Conservation (phyloP, 208 protist genomes). For the Trypanosoma congolense region DNA sequence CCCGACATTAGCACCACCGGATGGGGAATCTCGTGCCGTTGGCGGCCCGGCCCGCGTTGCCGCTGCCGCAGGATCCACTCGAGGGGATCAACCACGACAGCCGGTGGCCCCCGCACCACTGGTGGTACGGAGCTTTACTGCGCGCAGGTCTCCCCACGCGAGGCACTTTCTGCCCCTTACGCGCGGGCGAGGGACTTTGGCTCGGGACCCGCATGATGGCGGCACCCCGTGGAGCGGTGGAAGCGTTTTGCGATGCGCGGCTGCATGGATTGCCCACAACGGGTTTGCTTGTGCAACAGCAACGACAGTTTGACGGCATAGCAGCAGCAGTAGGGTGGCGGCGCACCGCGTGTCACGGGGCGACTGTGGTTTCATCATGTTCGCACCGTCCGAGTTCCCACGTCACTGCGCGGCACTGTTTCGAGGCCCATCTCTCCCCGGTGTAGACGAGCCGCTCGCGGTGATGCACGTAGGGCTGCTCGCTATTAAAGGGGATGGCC, state of each 20-base stretch:
- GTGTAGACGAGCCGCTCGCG: constrained; percentile 47
- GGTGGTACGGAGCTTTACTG: constrained; percentile 28
- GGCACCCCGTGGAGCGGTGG: constrained; percentile 27
- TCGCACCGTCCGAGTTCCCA: background rate
- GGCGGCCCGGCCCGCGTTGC: constrained; percentile 17
- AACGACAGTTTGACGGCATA: constrained; percentile 4
- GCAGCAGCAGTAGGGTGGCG: background rate
- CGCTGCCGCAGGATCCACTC: constrained; percentile 30
- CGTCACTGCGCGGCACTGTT: too few relatives aligned
- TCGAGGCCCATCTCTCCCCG: too few relatives aligned
- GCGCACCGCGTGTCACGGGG: constrained; percentile 1
- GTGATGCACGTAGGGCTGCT: constrained; percentile 23
- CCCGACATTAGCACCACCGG: constrained; percentile 25
- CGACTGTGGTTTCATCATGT: constrained; percentile 12
- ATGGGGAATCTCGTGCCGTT: constrained; percentile 18
- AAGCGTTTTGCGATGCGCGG: constrained; percentile 22
- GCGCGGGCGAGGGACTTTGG: constrained; percentile 66
- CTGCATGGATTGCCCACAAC: constrained; percentile 34
- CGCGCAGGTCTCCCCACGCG: constrained; percentile 37
- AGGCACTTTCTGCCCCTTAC: constrained; percentile 51
- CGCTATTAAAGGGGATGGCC: constrained; percentile 31
- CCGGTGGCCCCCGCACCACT: constrained; percentile 25
- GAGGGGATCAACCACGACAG: constrained; percentile 29
- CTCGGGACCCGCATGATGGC: constrained; percentile 45
- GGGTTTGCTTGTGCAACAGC: constrained; percentile 48